Conservation (phyloP, 2,329 filamentous ascomycete species). For the Cercospora sp. region DNA sequence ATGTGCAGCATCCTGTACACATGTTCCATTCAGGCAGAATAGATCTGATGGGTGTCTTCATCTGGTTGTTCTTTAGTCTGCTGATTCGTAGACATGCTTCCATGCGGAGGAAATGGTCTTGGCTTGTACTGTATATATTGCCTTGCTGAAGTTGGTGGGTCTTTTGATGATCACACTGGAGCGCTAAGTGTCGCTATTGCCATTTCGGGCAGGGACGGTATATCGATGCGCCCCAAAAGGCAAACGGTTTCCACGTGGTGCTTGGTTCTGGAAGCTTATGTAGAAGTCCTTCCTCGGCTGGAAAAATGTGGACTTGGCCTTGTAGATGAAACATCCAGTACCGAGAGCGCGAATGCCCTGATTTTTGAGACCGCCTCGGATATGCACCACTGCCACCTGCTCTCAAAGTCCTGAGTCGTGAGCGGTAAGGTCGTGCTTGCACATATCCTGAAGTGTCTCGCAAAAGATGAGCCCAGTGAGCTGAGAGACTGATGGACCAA, state of each 20-base stretch:
- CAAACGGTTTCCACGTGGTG: background rate
- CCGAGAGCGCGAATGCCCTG: background rate
- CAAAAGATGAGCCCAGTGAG: background rate
- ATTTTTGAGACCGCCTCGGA: background rate
- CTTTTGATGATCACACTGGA: background rate
- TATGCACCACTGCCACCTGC: background rate
- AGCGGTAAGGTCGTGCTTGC: background rate
- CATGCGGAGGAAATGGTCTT: background rate
- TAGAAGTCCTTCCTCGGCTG: background rate
- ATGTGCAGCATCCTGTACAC: background rate
- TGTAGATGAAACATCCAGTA: background rate
- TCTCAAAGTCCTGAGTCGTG: too few relatives aligned
- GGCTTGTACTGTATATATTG: too few relatives aligned
- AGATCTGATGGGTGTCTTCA: background rate
- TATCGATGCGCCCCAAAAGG: background rate
- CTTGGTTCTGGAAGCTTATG: background rate
- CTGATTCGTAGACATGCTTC: background rate
- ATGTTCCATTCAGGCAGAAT: background rate
- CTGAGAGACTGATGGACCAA: background rate
- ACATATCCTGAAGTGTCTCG: background rate
- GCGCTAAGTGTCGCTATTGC: background rate
- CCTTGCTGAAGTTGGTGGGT: background rate
- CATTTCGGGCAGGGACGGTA: background rate
- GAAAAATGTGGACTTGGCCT: background rate
- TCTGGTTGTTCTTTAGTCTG: background rate